Base-by-base conservation (phyloP, 2,329 filamentous ascomycete genomes). In the Ophiostoma himal-ulmi region DNA sequence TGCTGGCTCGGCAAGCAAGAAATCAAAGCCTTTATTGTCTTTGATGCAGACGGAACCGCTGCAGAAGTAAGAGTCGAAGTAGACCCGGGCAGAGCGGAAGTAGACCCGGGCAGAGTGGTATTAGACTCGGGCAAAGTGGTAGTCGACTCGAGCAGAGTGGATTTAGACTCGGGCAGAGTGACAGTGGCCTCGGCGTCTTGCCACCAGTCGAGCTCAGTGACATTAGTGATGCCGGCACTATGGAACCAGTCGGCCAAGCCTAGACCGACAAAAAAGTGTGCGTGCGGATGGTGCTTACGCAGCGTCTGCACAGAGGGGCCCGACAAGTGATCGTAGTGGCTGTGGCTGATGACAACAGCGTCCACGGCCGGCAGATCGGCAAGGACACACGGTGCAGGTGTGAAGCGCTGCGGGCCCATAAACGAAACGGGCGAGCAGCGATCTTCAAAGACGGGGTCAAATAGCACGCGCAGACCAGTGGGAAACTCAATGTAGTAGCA, bases 161-260 rank as follows among this genome's bases (percentile, higher is more conserved):
- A 30, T 30, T 30, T 30, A 3, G 37, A 22, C 57, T 8, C n/a
- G 26, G 54, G 54, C 74, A 74, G 75, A 69, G 77, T 71, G 36
- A 97, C 80, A 0, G 82, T 87, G n/a, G 97, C 79, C 67, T 94
- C 89, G 6, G 88, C 85, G 73, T 92, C 89, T 75, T 96, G 89
- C 94, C 94, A 97, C 94, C 94, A 97, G 80, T 98, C 94, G 76
- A 97, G 79, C 81, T 97, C 94, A 0, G 92, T 96, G 62, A 94
- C 89, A 71, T 93, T 91, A 1, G 85, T 74, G 69, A 97, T 86
- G 0, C 92, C 92, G 36, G 83, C 84, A 3, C 83, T 81, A 66
- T 83, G 82, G 78, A 98, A 97, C 94, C 94, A 97, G 67, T 85
- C 82, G 79, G 91, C 91, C 71, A 96, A 87, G 1, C 93, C 93